Base-by-base conservation (phyloP, 2,329 filamentous ascomycete genomes). In the Periconia digitata region DNA sequence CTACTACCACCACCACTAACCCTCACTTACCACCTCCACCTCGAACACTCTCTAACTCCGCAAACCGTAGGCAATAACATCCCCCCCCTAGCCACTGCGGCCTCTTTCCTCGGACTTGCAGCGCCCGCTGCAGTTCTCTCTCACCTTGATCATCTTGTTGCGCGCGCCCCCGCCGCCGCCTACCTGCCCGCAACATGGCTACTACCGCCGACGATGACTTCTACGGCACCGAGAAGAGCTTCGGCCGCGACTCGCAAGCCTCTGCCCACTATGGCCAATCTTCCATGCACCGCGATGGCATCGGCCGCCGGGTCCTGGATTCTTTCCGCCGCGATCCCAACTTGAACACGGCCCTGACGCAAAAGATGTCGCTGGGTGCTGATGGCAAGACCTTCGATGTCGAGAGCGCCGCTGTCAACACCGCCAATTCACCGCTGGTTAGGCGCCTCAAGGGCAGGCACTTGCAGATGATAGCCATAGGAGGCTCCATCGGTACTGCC, bases 401-500 rank as follows among this genome's bases (percentile, higher is more conserved):
- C 56, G 86, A 91, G 64, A 69, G 69, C 45, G 83, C 82, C 1
- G 80, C 79, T 1, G 70, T 74, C 15, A 79, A 78, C 37, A 92
- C 90, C 1, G 87, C 89, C 3, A 80, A 85, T 55, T 86, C 89
- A 39, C 84, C 87, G 7, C 78, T 97, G 43, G 84, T 87, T 43
- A 80, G 91, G 63, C 86, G 58, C 40, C 59, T 71, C 13, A 70
- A 70, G 51, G 68, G 67, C 10, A 56, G 67, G 23, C 92, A 97
- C 76, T 69, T 96, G 67, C 92, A 96, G 76, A 96, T 96, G 92
- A 96, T 96, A 77, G 92, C 92, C 13, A 95, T 96, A 58, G 91
- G 91, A 60, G 92, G 92, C 37, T 92, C 89, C 10, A 96, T 96
- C 62, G 74, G 74, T 64, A 67, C n/a, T n/a, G n/a, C 41, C 62